Base-by-base conservation (phyloP, 1,139 yeast genomes). In the Debaryomyces subglobosus region DNA sequence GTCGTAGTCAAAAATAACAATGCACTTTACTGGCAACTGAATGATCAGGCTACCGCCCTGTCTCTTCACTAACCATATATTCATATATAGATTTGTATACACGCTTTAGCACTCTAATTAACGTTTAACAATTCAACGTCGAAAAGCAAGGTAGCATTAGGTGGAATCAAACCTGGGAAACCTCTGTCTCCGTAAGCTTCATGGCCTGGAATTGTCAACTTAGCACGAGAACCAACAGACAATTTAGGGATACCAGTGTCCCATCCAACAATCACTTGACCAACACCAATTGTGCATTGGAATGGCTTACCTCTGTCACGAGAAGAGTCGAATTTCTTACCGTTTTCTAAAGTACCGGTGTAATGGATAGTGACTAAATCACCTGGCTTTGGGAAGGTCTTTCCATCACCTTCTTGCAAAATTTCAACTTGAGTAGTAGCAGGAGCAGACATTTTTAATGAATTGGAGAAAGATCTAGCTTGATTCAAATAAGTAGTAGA, bases 231-330 rank as follows among this genome's bases (percentile, higher is more conserved):
- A 59, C 98, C 98, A 50, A 91, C 80, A 50, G 96, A 87, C 71
- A 94, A 81, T 71, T 90, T 85, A 50, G 96, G 96, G 66, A 90
- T 89, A 55, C 87, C 96, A 65, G 84, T 88, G 67, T 92, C 98
- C 98, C 98, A 92, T 55, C 98, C 98, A 63, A 83, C 81, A 73
- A 92, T 92, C 57, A 92, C 97, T 74, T 88, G 96, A 53, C 98
- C 97, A 58, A 89, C 96, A 68, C 98, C 98, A 68, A 92, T 88
- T 70, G 77, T 76, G 71, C 96, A 88, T 69, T 89, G 90, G 84
- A 94, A 92, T 56, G 98, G 97, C 71, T 85, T 81, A 63, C 96
- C 95, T 74, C 97, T 86, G 77, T 88, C 96, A 61, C 91, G 81
- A 43, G 97, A 91, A 50, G 96, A 89, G 74, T 94, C 98, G 68